Percentiles rank a stretch among this genome's conserved stretches.
phyloP scores from a whole-genome alignment of 1,139 yeast species.

The Kluyveromyces sp. region DNA sequence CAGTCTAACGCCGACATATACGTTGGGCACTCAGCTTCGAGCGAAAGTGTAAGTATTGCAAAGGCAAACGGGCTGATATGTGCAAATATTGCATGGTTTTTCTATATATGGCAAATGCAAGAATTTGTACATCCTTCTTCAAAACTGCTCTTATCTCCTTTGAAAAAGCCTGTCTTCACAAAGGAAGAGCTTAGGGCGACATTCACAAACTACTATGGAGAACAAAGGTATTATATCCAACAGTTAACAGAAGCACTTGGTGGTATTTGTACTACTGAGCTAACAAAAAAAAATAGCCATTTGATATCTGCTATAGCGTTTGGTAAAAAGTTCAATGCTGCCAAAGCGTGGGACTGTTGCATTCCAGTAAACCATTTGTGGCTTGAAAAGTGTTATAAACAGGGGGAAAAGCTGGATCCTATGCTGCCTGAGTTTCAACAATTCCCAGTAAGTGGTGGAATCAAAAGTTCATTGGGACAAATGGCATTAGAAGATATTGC shows the following conservation, averaged over 20 bases:
- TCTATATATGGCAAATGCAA: slow-evolving; percentile 49
- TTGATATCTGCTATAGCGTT: slow-evolving; percentile 58
- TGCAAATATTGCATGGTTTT: slow-evolving; percentile 73
- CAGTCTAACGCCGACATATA: slow-evolving; percentile 43
- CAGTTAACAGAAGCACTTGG: slow-evolving; percentile 63
- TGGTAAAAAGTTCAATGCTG: slow-evolving; percentile 75
- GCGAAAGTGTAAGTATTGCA: slow-evolving; percentile 42
- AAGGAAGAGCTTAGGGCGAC: slow-evolving; percentile 46
- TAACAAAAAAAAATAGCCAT: slow-evolving; percentile 62
- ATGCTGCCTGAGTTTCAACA: slow-evolving; percentile 9
- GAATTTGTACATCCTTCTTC: slow-evolving; percentile 51
- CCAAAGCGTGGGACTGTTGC: slow-evolving; percentile 49
- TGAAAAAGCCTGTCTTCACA: slow-evolving; percentile 47
- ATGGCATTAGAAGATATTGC: slow-evolving; percentile 1
- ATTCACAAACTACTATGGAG: slow-evolving; percentile 79
- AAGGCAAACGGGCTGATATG: slow-evolving; percentile 33
- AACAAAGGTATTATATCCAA: slow-evolving; percentile 65
- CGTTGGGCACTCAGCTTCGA: slow-evolving; percentile 57
- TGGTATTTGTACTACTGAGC: slow-evolving; percentile 64
- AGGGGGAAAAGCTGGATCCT: slow-evolving; percentile 13
- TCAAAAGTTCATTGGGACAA: slow-evolving; percentile 11
- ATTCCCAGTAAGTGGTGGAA: slow-evolving; percentile 13
- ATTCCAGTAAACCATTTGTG: slow-evolving; percentile 69
- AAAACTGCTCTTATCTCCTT: slow-evolving; percentile 64
- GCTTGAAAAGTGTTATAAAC: slow-evolving; percentile 60